Conservation (phyloP, 176 grass and related monocot species). For the Avena insularis region DNA sequence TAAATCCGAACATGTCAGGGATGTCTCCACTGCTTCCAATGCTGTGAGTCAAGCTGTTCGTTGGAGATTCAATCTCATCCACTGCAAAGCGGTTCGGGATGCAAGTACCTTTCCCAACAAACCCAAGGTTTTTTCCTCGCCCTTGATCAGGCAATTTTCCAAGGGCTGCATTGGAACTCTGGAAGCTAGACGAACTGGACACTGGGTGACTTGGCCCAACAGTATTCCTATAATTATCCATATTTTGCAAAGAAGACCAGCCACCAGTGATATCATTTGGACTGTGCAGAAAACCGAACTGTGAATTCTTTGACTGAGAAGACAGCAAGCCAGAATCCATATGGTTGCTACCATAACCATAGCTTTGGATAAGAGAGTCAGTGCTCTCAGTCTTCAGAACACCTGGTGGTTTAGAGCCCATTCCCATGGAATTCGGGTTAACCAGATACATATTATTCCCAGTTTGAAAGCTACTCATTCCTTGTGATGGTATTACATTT, state of each 20-base stretch:
- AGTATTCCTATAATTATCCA: slow-evolving; percentile 54
- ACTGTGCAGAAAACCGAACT: slow-evolving; percentile 60
- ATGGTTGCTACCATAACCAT: slow-evolving; percentile 49
- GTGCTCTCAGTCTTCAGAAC: slow-evolving; percentile 56
- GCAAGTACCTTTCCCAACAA: slow-evolving; percentile 97
- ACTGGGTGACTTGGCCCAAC: slow-evolving; percentile 43
- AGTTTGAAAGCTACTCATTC: slow-evolving; percentile 60
- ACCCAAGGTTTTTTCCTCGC: slow-evolving; percentile 78
- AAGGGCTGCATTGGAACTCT: slow-evolving; percentile 45
- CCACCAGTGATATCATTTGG: slow-evolving; percentile 57
- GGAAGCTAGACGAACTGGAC: slow-evolving; percentile 57
- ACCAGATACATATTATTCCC: slow-evolving; percentile 46
- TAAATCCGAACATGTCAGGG: slow-evolving; percentile 71
- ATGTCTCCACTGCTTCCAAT: slow-evolving; percentile 76
- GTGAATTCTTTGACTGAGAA: slow-evolving; percentile 66
- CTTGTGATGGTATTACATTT: slow-evolving; percentile 52
- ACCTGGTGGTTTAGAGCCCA: slow-evolving; percentile 51
- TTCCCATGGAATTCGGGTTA: slow-evolving; percentile 52
- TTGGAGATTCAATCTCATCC: slow-evolving; percentile 90
- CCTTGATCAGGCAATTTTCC: slow-evolving; percentile 63
- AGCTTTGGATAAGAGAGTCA: slow-evolving; percentile 50
- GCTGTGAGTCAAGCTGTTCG: slow-evolving; percentile 72
- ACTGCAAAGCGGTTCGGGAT: slow-evolving; percentile 86
- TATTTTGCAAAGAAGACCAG: slow-evolving; percentile 51
- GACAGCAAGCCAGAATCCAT: slow-evolving; percentile 63